Percentiles rank a stretch among this genome's conserved stretches.
Evolutionary conservation across 2,329 filamentous ascomycete genomes (phyloP).

Genomic region (Camptophora hylomeconis): DNA sequence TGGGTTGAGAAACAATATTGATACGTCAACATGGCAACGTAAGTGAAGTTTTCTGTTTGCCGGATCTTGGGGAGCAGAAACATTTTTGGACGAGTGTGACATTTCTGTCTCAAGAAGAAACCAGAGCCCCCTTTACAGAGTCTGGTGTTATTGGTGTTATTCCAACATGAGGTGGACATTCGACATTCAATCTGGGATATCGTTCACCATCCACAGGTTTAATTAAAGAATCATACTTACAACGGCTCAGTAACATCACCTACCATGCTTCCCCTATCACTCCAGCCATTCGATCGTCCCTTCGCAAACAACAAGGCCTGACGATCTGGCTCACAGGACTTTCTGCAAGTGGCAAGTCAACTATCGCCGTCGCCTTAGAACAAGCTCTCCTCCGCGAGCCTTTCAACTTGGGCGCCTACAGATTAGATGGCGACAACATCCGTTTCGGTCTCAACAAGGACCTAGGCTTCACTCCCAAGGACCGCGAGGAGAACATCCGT

Average conservation of each 20-base stretch:
- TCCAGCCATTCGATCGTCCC: constrained; percentile 26
- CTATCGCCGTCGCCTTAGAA: constrained; percentile 89
- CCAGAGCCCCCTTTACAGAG: no score
- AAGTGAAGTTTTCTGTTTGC: no score
- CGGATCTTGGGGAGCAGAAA: no score
- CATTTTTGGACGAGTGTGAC: no score
- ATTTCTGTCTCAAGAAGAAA: no score
- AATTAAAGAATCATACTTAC: no score
- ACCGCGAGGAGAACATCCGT: constrained; percentile 95
- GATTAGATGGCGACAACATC: constrained; percentile 95
- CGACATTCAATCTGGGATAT: no score
- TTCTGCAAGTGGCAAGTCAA: constrained; percentile 92
- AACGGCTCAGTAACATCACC: constrained; percentile 36
- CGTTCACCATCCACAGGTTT: no score
- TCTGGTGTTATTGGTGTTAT: no score
- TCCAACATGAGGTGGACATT: no score
- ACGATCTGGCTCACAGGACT: constrained; percentile 98
- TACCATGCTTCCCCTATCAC: constrained; percentile 32
- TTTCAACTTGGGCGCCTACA: constrained; percentile 63
- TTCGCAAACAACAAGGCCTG: constrained; percentile 72
- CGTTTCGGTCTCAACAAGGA: constrained; percentile 98
- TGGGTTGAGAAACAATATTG: no score
- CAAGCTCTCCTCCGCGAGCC: constrained; percentile 78
- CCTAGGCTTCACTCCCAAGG: constrained; percentile 81
- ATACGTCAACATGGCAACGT: no score